A percentile compares a stretch with the other conserved stretches of the same genome.
Evolutionary conservation across 768 basidiomycete genomes (phyloP).

Genomic region (Postia placenta): DNA sequence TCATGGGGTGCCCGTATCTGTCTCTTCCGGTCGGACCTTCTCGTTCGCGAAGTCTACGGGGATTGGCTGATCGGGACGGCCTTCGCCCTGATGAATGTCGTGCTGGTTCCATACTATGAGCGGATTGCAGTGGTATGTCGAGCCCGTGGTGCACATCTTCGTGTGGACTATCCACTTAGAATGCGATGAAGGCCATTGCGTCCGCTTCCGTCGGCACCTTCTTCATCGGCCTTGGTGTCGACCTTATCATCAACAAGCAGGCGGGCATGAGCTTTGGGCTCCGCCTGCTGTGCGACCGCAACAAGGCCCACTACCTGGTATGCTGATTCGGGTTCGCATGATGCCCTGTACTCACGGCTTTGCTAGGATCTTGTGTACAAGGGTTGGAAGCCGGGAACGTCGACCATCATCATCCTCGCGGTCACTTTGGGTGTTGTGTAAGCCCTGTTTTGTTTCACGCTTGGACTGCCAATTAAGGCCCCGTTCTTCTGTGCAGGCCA

Average conservation of each 20-base stretch:
- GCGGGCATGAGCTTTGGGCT: constrained; percentile 59
- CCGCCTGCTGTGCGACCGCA: constrained; percentile 58
- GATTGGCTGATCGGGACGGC: constrained; percentile 52
- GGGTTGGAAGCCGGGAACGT: constrained; percentile 45
- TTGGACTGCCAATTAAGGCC: background rate
- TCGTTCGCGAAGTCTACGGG: constrained; percentile 37
- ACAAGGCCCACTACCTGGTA: constrained; percentile 50
- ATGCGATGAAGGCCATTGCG: constrained; percentile 19
- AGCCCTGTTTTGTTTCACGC: constrained; percentile 20
- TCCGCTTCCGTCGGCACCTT: constrained; percentile 62
- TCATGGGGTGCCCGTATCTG: constrained; percentile 51
- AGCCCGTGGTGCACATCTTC: background rate
- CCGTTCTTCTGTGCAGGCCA: background rate
- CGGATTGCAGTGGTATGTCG: constrained; percentile 1
- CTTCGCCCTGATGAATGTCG: constrained; percentile 28
- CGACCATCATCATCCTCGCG: constrained; percentile 45
- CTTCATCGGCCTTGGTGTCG: constrained; percentile 46
- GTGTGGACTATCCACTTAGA: background rate
- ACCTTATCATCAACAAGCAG: constrained; percentile 52
- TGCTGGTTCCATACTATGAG: constrained; percentile 1
- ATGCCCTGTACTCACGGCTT: constrained; percentile 1
- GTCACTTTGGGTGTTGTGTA: constrained; percentile 53
- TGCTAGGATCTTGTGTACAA: constrained; percentile 40
- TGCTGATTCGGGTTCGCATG: constrained; percentile 12
- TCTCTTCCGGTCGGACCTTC: constrained; percentile 43